phyloP scores from a whole-genome alignment of 148 eudicot genomes.

The Camellia granthamiana region DNA sequence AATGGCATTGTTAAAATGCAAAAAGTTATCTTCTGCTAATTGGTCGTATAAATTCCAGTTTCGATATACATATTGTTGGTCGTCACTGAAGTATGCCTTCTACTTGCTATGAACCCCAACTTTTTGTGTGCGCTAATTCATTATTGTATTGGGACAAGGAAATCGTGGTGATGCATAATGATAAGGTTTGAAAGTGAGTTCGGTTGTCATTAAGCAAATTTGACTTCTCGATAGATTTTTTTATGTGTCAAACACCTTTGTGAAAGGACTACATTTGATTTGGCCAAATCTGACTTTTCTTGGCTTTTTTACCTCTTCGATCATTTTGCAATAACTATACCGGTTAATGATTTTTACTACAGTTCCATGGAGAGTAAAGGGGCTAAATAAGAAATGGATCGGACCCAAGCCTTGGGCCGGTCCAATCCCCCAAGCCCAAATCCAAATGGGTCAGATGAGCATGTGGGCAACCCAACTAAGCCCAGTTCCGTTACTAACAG shows the following conservation, averaged over 20 bases:
- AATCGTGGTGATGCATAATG: neutral
- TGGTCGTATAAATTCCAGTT: neutral
- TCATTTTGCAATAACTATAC: neutral
- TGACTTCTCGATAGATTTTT: neutral
- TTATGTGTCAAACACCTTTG: neutral
- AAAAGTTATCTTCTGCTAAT: neutral
- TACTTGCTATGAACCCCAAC: neutral
- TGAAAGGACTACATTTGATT: neutral
- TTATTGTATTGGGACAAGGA: neutral
- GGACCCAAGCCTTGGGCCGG: too few relatives aligned
- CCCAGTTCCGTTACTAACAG: too few relatives aligned
- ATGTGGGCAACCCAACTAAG: too few relatives aligned
- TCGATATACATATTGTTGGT: neutral
- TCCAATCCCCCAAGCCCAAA: too few relatives aligned
- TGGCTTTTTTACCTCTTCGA: neutral
- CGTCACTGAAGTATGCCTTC: neutral
- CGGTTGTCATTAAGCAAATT: neutral
- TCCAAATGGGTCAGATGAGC: too few relatives aligned
- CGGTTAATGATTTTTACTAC: neutral
- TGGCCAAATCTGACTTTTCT: neutral
- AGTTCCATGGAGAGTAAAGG: constrained; percentile 7
- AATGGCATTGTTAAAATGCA: neutral
- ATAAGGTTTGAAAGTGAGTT: neutral
- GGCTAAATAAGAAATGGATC: too few relatives aligned
- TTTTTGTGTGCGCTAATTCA: neutral